Conservation (phyloP, 2,329 filamentous ascomycete genomes). For the Aureobasidium sp. region DNA sequence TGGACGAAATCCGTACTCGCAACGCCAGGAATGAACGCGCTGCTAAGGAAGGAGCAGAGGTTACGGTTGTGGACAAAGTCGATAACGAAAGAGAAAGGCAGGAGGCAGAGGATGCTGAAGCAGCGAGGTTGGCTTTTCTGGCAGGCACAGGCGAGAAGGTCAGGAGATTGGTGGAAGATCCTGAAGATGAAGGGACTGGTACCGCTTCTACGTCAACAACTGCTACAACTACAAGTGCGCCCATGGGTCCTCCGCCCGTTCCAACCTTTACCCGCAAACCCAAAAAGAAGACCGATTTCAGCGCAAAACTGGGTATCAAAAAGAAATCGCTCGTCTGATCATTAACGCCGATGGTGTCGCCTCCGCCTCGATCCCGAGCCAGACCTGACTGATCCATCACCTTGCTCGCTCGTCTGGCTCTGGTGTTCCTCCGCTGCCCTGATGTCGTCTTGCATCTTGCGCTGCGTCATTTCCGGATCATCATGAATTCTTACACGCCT, state of each 20-base stretch:
- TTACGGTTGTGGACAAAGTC: slow-evolving; percentile 48
- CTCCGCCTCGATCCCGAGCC: not conserved
- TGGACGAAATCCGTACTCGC: slow-evolving; percentile 87
- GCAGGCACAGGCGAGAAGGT: slow-evolving; percentile 48
- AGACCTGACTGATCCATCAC: not conserved
- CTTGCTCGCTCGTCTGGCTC: not conserved
- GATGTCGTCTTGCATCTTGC: not conserved
- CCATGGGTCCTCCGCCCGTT: slow-evolving; percentile 37
- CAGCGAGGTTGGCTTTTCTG: slow-evolving; percentile 69
- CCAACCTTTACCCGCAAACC: slow-evolving; percentile 65
- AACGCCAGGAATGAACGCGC: slow-evolving; percentile 82
- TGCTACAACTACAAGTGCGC: slow-evolving; percentile 17
- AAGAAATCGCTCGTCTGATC: slow-evolving; percentile 48
- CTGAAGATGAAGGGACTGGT: slow-evolving; percentile 26
- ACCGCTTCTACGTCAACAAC: not conserved
- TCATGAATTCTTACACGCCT: not conserved
- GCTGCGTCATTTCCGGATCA: not conserved
- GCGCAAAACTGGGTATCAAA: slow-evolving; percentile 73
- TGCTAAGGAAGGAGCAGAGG: slow-evolving; percentile 51
- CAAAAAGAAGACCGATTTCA: slow-evolving; percentile 81
- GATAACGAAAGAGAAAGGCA: slow-evolving; percentile 53
- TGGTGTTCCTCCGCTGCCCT: not conserved
- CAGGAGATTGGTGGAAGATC: slow-evolving; percentile 44
- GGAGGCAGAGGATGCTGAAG: slow-evolving; percentile 76
- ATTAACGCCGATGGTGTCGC: not conserved